Percentiles rank a stretch among this genome's conserved stretches.
Evolutionary conservation across 2,329 filamentous ascomycete genomes (phyloP).

Genomic region (Beauveria sp.): DNA sequence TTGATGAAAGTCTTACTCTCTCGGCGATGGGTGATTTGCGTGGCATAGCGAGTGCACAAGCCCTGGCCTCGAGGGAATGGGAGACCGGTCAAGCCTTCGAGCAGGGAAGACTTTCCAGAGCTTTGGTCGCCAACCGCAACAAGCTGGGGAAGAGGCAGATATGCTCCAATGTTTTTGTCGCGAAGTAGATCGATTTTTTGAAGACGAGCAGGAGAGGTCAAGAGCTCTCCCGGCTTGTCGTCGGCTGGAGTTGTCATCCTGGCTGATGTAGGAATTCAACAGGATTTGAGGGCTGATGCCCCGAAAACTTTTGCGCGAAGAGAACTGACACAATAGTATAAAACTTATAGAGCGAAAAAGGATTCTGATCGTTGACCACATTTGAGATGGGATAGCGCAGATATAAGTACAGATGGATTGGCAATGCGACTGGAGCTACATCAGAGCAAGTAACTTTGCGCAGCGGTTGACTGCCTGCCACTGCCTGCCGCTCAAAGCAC

Average conservation of each 20-base stretch:
- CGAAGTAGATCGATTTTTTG: constrained; percentile 23
- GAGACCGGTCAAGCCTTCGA: constrained; percentile 25
- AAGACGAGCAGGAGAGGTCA: constrained; percentile 11
- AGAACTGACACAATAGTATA: no score
- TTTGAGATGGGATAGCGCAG: no score
- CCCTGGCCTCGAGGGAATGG: constrained; percentile 22
- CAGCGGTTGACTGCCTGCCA: no score
- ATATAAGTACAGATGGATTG: no score
- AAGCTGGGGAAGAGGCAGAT: constrained; percentile 19
- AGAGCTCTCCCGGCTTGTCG: not conserved
- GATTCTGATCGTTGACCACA: no score
- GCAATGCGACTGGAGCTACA: no score
- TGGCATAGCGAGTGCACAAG: constrained; percentile 25
- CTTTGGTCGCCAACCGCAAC: constrained; percentile 26
- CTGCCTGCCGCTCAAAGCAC: no score
- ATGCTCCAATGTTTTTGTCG: constrained; percentile 19
- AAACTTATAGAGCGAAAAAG: no score
- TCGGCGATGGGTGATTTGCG: constrained; percentile 25
- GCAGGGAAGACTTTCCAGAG: constrained; percentile 25
- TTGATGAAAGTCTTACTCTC: constrained; percentile 25
- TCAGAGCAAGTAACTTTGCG: no score
- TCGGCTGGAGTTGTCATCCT: not conserved
- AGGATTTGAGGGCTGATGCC: not conserved
- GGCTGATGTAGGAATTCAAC: not conserved
- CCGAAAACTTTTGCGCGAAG: accelerated